Evolutionary conservation across 139 green algal species (phyloP).

Genomic region (Medakamo hakoo): DNA sequence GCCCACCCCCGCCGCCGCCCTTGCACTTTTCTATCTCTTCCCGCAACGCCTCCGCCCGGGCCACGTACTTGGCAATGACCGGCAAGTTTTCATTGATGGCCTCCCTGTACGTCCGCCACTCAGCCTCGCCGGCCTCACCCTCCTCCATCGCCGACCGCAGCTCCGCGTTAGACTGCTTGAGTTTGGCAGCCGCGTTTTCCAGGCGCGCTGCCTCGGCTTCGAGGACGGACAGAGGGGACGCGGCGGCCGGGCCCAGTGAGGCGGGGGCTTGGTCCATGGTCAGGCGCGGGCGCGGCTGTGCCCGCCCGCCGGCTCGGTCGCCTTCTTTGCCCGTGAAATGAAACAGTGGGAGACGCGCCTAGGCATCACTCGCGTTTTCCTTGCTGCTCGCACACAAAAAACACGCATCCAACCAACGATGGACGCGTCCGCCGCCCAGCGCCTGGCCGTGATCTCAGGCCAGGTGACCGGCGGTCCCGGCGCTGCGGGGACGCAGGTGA

Average conservation of each 20-base stretch:
- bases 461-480: background rate
- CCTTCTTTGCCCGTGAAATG: too few species aligned
- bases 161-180: background rate
- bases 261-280: too few species aligned
- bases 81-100: background rate
- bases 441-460: background rate
- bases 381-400: too few species aligned
- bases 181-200: background rate
- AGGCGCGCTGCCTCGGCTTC: background rate
- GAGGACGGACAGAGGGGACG: background rate
- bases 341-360: too few species aligned
- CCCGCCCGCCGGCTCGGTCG: too few species aligned
- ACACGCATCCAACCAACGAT: background rate
- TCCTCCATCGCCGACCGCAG: background rate
- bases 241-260: too few species aligned
- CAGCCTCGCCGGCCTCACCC: background rate
- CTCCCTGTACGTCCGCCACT: too few species aligned
- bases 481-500: too few species aligned
- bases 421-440: background rate
- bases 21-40: too few species aligned
- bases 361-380: too few species aligned
- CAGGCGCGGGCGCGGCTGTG: too few species aligned
- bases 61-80: background rate
- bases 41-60: background rate
- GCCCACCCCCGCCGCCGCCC: too few species aligned